Evolutionary conservation across 164 flowering plant species (phyloP).

Genomic region (Vitis vinifera): ASM3070453v1 NC_081812.1:12386501-12387000

Average conservation of each 20-base stretch:
- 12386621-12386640: slow-evolving; percentile 82
- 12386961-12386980: too few species aligned
- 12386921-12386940: not conserved
- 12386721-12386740: not conserved
- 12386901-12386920: slow-evolving; percentile 63
- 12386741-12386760: not conserved
- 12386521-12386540: slow-evolving; percentile 41
- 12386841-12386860: slow-evolving; percentile 73
- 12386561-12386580: slow-evolving; percentile 95
- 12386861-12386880: slow-evolving; percentile 83
- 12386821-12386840: slow-evolving; percentile 98
- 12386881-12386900: slow-evolving; percentile 91
- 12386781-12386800: not conserved
- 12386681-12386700: not conserved
- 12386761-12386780: not conserved
- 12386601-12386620: slow-evolving; percentile 78
- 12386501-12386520: not conserved
- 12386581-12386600: slow-evolving; percentile 80
- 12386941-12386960: not conserved
- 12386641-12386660: slow-evolving; percentile 70
- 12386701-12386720: not conserved
- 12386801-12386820: slow-evolving; percentile 33
- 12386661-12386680: slow-evolving; percentile 82
- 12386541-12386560: slow-evolving; percentile 92
- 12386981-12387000: too few species aligned